phyloP scores from a whole-genome alignment of 2,329 filamentous ascomycete species.

The Achaetomium macrosporum region DNA sequence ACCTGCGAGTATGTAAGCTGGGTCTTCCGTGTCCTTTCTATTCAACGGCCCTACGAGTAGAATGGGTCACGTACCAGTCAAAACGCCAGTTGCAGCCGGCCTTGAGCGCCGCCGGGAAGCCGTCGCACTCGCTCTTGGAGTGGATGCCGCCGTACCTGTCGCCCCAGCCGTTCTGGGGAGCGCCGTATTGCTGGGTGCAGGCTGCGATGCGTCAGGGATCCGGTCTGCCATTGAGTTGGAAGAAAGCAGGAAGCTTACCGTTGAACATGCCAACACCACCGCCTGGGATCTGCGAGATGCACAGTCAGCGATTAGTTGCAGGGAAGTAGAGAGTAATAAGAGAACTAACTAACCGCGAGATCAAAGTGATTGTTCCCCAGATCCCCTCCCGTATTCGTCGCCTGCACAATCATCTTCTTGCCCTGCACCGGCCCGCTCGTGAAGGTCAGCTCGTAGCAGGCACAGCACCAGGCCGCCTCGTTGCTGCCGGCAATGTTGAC shows the following conservation, averaged over 20 bases:
- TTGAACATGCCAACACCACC: slow-evolving; percentile 50
- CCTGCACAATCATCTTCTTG: slow-evolving; percentile 57
- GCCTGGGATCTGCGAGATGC: slow-evolving; percentile 38
- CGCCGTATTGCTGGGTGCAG: slow-evolving; percentile 40
- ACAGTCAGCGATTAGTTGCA: no score
- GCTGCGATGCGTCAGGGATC: slow-evolving; percentile 15
- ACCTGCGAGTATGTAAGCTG: slow-evolving; percentile 29
- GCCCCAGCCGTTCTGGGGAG: slow-evolving; percentile 47
- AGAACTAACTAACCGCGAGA: slow-evolving; percentile 35
- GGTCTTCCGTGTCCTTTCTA: not conserved
- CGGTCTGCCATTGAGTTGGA: not conserved
- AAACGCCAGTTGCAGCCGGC: slow-evolving; percentile 58
- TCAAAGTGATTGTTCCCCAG: slow-evolving; percentile 51
- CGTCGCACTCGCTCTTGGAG: slow-evolving; percentile 44
- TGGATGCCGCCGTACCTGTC: slow-evolving; percentile 53
- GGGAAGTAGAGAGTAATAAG: not conserved
- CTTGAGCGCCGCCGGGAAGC: slow-evolving; percentile 49
- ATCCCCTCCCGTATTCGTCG: slow-evolving; percentile 53
- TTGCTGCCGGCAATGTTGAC: slow-evolving; percentile 40
- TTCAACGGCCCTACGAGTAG: not conserved
- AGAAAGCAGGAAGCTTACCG: slow-evolving; percentile 26
- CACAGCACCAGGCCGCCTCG: slow-evolving; percentile 29
- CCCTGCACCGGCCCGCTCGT: slow-evolving; percentile 47
- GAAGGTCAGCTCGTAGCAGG: slow-evolving; percentile 56
- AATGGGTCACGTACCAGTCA: slow-evolving; percentile 39